A percentile compares a stretch with the other conserved stretches of the same genome.
Evolutionary conservation across 495 filamentous ascomycete species (phyloP).

Genomic region (Trichoderma gamsii): DNA sequence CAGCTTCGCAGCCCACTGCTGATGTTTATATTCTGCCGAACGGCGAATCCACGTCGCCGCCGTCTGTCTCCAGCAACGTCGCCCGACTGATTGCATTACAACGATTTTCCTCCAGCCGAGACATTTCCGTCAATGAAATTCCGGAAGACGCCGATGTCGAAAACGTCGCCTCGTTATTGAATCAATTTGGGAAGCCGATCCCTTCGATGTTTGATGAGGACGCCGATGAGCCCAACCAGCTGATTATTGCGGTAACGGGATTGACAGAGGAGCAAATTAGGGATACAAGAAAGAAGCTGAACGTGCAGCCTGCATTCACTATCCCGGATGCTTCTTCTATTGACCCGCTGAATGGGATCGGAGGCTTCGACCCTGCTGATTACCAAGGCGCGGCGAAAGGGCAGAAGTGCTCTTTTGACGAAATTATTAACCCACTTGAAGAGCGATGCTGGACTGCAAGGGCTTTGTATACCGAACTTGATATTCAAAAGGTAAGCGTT

Average conservation of each 20-base stretch:
- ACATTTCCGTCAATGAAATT: slow-evolving; percentile 35
- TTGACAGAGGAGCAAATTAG: slow-evolving; percentile 28
- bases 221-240: slow-evolving; percentile 35
- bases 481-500: slow-evolving; percentile 32
- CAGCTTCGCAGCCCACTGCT: slow-evolving; percentile 10
- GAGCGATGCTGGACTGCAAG: slow-evolving; percentile 41
- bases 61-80: slow-evolving; percentile 33
- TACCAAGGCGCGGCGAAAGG: neutral
- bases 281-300: slow-evolving; percentile 28
- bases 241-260: slow-evolving; percentile 47
- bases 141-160: slow-evolving; percentile 32
- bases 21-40: slow-evolving; percentile 15
- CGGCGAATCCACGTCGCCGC: slow-evolving; percentile 21
- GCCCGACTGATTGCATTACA: slow-evolving; percentile 35
- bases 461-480: slow-evolving; percentile 39
- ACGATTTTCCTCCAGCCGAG: slow-evolving; percentile 36
- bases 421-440: slow-evolving; percentile 37
- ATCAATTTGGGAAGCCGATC: slow-evolving; percentile 34
- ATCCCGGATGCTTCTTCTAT: slow-evolving; percentile 35
- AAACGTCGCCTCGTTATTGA: slow-evolving; percentile 36
- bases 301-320: slow-evolving; percentile 36
- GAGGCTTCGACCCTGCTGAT: slow-evolving; percentile 25
- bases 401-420: slow-evolving; percentile 33
- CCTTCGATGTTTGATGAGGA: slow-evolving; percentile 35
- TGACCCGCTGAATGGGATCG: slow-evolving; percentile 31